Base-by-base conservation (phyloP, 2,329 filamentous ascomycete genomes). In the Xylaria sp. region DNA sequence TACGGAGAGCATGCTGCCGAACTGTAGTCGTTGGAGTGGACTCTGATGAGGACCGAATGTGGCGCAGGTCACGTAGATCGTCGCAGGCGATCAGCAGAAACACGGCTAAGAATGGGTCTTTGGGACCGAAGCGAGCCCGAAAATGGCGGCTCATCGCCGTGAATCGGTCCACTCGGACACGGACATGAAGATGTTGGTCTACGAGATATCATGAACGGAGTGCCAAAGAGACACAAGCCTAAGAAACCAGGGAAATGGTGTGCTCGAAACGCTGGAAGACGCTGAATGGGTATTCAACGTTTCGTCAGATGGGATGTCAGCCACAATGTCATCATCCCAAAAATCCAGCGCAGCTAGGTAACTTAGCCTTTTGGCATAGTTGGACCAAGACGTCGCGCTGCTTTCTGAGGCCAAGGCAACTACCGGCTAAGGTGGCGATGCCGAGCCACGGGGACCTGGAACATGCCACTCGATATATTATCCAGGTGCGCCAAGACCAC, bases 381-480 rank as follows among this genome's bases (percentile, higher is more conserved):
- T 58, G 44, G 50, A 63, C 29, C 51, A 57, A 54, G 51, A 38
- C 29, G 57, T 36, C 51, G 67, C 65, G 57, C 44, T 51, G 20
- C 33, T 42, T 31, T 31, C 45, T 56, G 50, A 49, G 36, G 45
- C n/a, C 44, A 45, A 33, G 33, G 42, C 56, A 71, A 68, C 64
- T 75, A 72, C 72, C 71, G 72, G 70, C 67, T 68, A 65, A 63
- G 72, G 69, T 69, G 59, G 68, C 69, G 68, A 71, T 71, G 69
- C 69, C 70, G 68, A 71, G 71, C 66, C 65, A 57, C 69, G 66
- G 71, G 72, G 69, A 73, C 39, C 61, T 67, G 69, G 72, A 73
- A 73, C 71, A 71, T 72, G 70, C 73, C 70, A 65, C n/a, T 62
- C 61, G 57, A 51, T 68, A 75, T 63, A 74, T 75, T 74, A 75